Evolutionary conservation across 768 basidiomycete genomes (phyloP).

Genomic region (Macrolepiota fuliginosa): DNA sequence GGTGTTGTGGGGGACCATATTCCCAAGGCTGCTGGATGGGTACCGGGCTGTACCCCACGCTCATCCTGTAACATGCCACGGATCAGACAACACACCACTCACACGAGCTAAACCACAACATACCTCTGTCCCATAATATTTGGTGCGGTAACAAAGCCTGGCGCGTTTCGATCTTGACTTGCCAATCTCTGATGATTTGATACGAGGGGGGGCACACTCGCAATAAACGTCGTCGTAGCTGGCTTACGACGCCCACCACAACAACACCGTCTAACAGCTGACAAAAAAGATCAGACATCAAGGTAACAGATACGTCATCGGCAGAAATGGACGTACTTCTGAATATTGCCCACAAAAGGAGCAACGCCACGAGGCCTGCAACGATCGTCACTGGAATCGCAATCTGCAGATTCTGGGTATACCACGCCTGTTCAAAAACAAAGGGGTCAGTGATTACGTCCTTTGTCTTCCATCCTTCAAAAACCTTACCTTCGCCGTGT

Average conservation of each 20-base stretch:
- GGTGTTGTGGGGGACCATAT: slow-evolving; percentile 2
- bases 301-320: slow-evolving; percentile 1
- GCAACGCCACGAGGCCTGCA: slow-evolving; percentile 57
- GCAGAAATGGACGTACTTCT: slow-evolving; percentile 31
- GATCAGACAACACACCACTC: slow-evolving; percentile 20
- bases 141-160: slow-evolving; percentile 13
- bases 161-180: slow-evolving; percentile 19
- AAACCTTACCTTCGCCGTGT: slow-evolving; percentile 54
- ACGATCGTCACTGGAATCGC: slow-evolving; percentile 78
- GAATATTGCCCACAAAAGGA: slow-evolving; percentile 51
- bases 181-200: slow-evolving; percentile 22
- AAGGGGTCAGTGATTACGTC: slow-evolving; percentile 6
- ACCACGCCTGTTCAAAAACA: slow-evolving; percentile 56
- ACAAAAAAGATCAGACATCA: slow-evolving; percentile 13
- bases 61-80: neutral
- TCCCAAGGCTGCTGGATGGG: slow-evolving; percentile 4
- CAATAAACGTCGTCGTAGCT: slow-evolving; percentile 17
- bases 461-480: slow-evolving; percentile 1
- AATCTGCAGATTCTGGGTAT: slow-evolving; percentile 72
- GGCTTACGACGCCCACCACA: slow-evolving; percentile 23
- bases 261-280: slow-evolving; percentile 35
- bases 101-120: slow-evolving; percentile 20
- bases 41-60: slow-evolving; percentile 3
- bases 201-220: slow-evolving; percentile 15
- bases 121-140: slow-evolving; percentile 10